These are phyloP conservation scores for Kazachstania psychrophila DNA, from an alignment of 805 yeast genomes.

Conservation along the genomic window DNA sequence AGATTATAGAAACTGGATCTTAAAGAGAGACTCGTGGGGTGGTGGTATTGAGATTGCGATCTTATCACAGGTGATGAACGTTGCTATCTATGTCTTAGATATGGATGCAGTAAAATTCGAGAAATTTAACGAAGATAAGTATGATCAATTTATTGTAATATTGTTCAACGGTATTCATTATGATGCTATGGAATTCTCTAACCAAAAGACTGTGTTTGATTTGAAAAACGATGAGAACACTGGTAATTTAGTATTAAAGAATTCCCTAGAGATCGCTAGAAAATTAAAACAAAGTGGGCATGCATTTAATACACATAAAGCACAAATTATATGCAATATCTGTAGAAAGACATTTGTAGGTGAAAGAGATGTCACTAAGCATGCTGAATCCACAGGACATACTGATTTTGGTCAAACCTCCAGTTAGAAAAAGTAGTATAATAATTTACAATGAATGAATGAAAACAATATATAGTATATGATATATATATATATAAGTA, in stretches of 20 bases:
- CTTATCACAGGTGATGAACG: constrained; percentile 41
- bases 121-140: constrained; percentile 40
- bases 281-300: constrained; percentile 44
- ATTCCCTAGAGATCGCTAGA: constrained; percentile 34
- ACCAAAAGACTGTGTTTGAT: constrained; percentile 35
- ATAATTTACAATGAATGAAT: neutral
- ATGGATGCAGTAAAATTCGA: constrained; percentile 53
- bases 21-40: constrained; percentile 59
- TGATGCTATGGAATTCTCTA: constrained; percentile 46
- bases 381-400: constrained; percentile 57
- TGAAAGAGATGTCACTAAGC: constrained; percentile 54
- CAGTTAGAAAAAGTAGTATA: neutral
- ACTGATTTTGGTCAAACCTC: constrained; percentile 49
- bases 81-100: constrained; percentile 53
- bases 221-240: constrained; percentile 19
- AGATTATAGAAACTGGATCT: constrained; percentile 55
- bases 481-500: constrained; percentile 1
- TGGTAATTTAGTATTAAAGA: constrained; percentile 28
- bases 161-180: constrained; percentile 68
- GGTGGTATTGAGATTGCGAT: constrained; percentile 73
- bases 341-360: constrained; percentile 49
- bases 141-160: constrained; percentile 39
- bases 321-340: constrained; percentile 46
- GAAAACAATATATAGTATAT: neutral
- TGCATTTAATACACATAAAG: constrained; percentile 55